Evolutionary conservation across 2,329 filamentous ascomycete species (phyloP), one percentile per base, ranked within the genome.

Genomic region (Fusarium mundagurra): DNA sequence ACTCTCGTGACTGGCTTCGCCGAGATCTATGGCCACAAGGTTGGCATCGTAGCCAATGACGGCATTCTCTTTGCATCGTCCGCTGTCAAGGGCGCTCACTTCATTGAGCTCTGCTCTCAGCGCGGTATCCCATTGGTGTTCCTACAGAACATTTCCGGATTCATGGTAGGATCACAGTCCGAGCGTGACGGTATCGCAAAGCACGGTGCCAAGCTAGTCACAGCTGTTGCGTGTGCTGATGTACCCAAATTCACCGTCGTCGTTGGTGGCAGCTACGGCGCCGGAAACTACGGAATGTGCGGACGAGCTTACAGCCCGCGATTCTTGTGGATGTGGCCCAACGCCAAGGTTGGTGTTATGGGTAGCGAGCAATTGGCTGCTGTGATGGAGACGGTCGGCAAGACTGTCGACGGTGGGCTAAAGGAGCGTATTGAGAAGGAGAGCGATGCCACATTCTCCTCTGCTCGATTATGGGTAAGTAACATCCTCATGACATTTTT

Each of bases 281-380:
- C 96, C 13, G 96, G 96, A 8, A 99, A 98, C 83, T 99, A 99
- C 81, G 96, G 96, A 78, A 99, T 99, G 96, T 98, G 94, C 81
- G 96, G 96, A 29, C 90, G 96, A 58, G 96, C 96, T 5, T 99
- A 98, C 83, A 91, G 90, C n/a, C 96, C 96, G 0, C 88, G 95
- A 18, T 94, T 98, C 82, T 84, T 98, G 69, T 98, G 94, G 91
- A 97, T 96, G 88, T 99, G 96, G 96, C 96, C 96, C 45, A 98
- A 97, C 77, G 95, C 96, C n/a, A 93, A 93, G 80, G 94, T 98
- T 59, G 94, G 94, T 38, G 95, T 99, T 77, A 99, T 99, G 96
- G 96, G 96, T 27, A 89, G 93, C 45, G 96, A 98, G 84, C 96
- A 98, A 85, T 87, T 99, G 41, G 92, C 92, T 13, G 90, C 92